phyloP scores from a whole-genome alignment of 106 monocot species.

The Alisma plantagoaquatica region DNA sequence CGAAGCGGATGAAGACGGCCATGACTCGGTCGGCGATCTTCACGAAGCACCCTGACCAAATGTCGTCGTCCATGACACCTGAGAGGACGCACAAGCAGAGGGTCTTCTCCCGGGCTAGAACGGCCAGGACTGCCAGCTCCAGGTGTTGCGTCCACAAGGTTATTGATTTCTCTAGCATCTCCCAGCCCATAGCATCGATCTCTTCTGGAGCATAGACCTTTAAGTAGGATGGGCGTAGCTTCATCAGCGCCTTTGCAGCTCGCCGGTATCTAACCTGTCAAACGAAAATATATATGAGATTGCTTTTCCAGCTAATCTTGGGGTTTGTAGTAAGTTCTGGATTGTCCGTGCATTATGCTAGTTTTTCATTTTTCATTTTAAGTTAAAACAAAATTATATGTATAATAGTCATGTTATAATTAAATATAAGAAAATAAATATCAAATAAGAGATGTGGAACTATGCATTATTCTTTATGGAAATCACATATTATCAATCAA shows the following conservation, averaged over 20 bases:
- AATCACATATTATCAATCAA: too few relatives aligned
- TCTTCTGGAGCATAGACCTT: conserved; percentile 37
- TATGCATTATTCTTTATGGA: too few relatives aligned
- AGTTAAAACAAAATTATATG: too few relatives aligned
- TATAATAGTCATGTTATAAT: too few relatives aligned
- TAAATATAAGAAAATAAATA: too few relatives aligned
- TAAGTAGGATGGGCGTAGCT: conserved; percentile 37
- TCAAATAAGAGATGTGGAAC: too few relatives aligned
- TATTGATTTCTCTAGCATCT: conserved; percentile 30
- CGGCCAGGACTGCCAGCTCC: conserved; percentile 19
- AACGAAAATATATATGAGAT: not conserved
- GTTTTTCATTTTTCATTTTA: too few relatives aligned
- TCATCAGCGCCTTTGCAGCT: conserved; percentile 48
- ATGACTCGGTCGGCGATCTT: conserved; percentile 48
- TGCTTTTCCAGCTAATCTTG: too few relatives aligned
- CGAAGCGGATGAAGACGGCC: conserved; percentile 57
- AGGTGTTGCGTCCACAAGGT: conserved; percentile 39
- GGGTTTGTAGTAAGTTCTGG: too few relatives aligned
- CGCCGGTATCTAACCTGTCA: conserved; percentile 34
- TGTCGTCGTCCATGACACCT: conserved; percentile 21
- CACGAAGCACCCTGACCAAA: conserved; percentile 46
- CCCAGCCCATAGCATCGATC: conserved; percentile 47
- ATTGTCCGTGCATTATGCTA: too few relatives aligned
- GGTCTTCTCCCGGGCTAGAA: conserved; percentile 33
- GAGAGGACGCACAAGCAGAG: conserved; percentile 30